Evolutionary conservation across 495 filamentous ascomycete species (phyloP).

Genomic region (Penicillium dipodomyicola): DNA sequence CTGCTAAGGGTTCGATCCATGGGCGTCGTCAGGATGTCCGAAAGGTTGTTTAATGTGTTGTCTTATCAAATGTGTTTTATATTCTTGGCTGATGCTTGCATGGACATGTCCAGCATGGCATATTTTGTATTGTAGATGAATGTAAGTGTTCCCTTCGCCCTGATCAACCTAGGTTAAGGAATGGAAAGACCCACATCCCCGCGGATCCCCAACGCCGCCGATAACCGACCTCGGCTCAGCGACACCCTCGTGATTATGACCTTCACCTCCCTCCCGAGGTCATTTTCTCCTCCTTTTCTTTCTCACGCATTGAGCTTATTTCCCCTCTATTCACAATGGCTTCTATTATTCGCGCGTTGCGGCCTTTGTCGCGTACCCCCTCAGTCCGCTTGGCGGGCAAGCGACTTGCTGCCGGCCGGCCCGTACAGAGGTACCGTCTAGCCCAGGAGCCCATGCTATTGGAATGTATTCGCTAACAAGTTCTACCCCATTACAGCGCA

Average conservation of each 20-base stretch:
- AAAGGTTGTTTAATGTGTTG: constrained; percentile 1
- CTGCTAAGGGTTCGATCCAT: not conserved
- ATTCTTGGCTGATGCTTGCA: no score
- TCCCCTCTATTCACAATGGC: constrained; percentile 54
- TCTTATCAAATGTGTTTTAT: no score
- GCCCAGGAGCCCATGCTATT: not conserved
- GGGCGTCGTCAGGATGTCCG: not conserved
- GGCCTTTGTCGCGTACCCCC: constrained; percentile 63
- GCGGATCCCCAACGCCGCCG: constrained; percentile 30
- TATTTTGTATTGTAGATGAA: no score
- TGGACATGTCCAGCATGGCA: no score
- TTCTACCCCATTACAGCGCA: constrained; percentile 37
- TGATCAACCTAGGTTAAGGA: not conserved
- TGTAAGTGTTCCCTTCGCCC: not conserved
- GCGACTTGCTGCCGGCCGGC: constrained; percentile 38
- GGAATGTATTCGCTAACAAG: not conserved
- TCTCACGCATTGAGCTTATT: constrained; percentile 4
- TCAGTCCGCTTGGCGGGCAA: constrained; percentile 46
- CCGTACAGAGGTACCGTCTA: constrained; percentile 43
- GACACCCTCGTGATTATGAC: constrained; percentile 35
- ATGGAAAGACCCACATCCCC: constrained; percentile 13
- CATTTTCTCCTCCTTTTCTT: constrained; percentile 12
- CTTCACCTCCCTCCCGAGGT: constrained; percentile 11
- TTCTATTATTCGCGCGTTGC: constrained; percentile 63
- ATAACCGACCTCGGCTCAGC: constrained; percentile 38